Base-by-base conservation (phyloP, 495 filamentous ascomycete genomes). In the Cairneyella variabilis region DNA sequence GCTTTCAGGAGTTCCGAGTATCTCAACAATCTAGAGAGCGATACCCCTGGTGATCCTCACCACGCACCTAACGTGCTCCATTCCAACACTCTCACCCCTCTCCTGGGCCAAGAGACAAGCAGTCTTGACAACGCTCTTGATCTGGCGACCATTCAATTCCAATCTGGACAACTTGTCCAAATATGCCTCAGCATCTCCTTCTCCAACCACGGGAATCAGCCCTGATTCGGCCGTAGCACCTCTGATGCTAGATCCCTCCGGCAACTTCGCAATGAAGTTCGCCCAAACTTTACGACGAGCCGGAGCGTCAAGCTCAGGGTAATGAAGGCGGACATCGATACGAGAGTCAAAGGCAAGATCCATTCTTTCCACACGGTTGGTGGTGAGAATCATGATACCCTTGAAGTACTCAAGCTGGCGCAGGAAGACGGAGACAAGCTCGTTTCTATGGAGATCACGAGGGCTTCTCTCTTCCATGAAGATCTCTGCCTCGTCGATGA, bases 401-500 rank as follows among this genome's bases (percentile, higher is more conserved):
- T 51, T 34, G 42, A 44, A 60, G 45, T 60, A 60, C 23, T 60
- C 57, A 0, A 60, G 53, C 3, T 37, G 49, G 8, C 52, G 39
- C 9, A 60, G 36, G 52, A 60, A 60, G 34, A 51, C 40, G 36
- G 44, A 59, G 16, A 59, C 50, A 44, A 59, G 50, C 44, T 45
- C 32, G 27, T 59, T 59, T 8, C 56, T 42, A 17, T 48, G 28
- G 12, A 59, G 32, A 32, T 59, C 56, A 2, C 43, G 25, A n/a
- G 50, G 47, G 1, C 40, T 28, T 16, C 56, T 43, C 10, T 30
- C 43, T 45, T 53, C 56, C 2, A 72, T 54, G 62, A 72, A 70
- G 7, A 70, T 62, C 38, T 72, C 69, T 0, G 62, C 63, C 52
- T 72, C 69, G 27, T 72, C 69, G 4, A 72, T 52, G 9, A 78